phyloP scores from a whole-genome alignment of 2,329 filamentous ascomycete species.

The Colletotrichum orbiculare region DNA sequence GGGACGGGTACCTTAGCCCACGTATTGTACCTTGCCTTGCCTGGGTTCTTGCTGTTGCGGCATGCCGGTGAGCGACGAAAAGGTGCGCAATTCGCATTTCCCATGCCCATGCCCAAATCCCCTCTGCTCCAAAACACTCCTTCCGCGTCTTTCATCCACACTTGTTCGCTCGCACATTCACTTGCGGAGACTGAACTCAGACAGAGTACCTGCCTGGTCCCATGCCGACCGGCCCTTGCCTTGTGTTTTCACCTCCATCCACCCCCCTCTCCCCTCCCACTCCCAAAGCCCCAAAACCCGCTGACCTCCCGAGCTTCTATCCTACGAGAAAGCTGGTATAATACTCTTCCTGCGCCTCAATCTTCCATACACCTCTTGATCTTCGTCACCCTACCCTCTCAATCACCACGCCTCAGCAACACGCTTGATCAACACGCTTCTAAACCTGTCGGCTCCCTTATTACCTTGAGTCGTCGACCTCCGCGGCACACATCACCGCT shows the following conservation, averaged over 20 bases:
- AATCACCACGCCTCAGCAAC: not conserved
- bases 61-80: constrained; percentile 29
- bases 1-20: constrained; percentile 30
- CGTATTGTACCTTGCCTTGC: not conserved
- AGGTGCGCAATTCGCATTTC: constrained; percentile 37
- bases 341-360: constrained; percentile 32
- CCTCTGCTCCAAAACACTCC: constrained; percentile 21
- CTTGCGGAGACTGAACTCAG: too few species aligned
- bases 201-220: not conserved
- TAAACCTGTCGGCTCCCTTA: not conserved
- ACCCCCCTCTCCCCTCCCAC: constrained; percentile 12
- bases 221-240: constrained; percentile 17
- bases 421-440: too few species aligned
- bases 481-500: not conserved
- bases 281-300: constrained; percentile 2
- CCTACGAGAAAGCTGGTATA: constrained; percentile 27
- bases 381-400: not conserved
- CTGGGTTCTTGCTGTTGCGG: constrained; percentile 20
- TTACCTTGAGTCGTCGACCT: not conserved
- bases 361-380: not conserved
- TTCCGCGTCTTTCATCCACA: constrained; percentile 20
- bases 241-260: constrained; percentile 28
- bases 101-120: constrained; percentile 35
- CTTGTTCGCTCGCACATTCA: not conserved
- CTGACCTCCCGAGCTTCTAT: constrained; percentile 34